Conservation (phyloP, 73 alveolate species). For the Tetrahymena borealis region DNA sequence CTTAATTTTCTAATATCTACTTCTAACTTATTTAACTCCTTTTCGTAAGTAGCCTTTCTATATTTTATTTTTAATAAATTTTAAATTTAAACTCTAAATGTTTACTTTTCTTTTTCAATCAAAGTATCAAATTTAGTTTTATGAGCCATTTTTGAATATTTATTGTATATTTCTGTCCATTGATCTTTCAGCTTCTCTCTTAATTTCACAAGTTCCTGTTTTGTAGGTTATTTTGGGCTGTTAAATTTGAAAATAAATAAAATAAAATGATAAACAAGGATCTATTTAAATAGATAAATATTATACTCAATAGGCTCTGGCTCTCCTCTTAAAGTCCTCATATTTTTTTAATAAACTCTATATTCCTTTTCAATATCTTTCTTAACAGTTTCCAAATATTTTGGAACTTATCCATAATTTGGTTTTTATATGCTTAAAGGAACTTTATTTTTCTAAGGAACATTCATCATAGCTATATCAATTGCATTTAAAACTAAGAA, state of each 20-base stretch:
- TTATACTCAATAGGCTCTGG: background rate
- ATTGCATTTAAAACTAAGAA: background rate
- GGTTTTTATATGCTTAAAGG: background rate
- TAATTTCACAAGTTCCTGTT: background rate
- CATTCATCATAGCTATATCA: background rate
- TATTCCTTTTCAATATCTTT: background rate
- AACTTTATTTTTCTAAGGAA: background rate
- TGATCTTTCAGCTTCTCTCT: background rate
- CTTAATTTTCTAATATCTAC: background rate
- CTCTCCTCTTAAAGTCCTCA: background rate
- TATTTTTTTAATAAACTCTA: background rate
- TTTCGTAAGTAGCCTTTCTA: background rate
- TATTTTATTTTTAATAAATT: background rate
- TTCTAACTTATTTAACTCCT: background rate
- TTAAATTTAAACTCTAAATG: background rate
- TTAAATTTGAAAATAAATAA: too few species aligned
- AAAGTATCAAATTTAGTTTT: background rate
- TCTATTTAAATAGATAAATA: background rate
- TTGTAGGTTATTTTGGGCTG: background rate
- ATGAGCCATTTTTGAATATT: background rate
- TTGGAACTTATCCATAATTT: background rate
- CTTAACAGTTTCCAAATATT: background rate
- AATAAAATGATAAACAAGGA: background rate
- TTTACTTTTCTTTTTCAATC: background rate
- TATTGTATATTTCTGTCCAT: background rate